Base-by-base conservation (phyloP, 495 filamentous ascomycete species). In the Penicillium goetzii region DNA sequence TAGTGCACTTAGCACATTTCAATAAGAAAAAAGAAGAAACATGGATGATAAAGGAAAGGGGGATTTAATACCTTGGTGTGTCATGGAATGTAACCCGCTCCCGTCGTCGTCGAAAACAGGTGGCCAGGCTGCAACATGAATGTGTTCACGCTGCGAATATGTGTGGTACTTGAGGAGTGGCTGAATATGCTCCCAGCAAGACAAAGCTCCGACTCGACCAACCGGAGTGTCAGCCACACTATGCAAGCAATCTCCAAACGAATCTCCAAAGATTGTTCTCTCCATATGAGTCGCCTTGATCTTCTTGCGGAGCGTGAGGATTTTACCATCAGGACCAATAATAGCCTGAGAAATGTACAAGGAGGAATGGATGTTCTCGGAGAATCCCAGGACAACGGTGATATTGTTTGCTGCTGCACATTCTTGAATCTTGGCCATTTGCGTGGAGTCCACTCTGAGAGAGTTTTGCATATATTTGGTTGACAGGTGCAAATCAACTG, bases 201-300 rank as follows among this genome's bases (percentile, higher is more conserved):
- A 72, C 7, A 87, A 64, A 0, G 68, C 69, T 2, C 84, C 84
- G 19, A 86, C 76, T 40, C 78, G 77, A 12, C 71, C 77, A 11
- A 80, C 65, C 8, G 79, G 66, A 3, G 78, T 67, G 26, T 84
- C 75, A 0, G 66, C 79, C 1, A 88, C 86, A 52, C 70, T 76
- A 0, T 49, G 34, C 10, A 84, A 55, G 8, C 76, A 72, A 25
- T 79, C 74, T 0, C 79, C 83, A 0, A 70, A 74, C 0, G 76
- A 78, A 65, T 89, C 85, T 0, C 86, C 86, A 54, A 84, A 88
- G 34, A 88, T 72, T 0, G 85, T 85, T 7, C 85, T 80, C 68
- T 89, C 86, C 78, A 88, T 82, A 60, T 88, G 86, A 26, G 85
- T 88, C 0, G 84, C 76, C 69, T 89, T 88, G 50, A 88, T 74